Conservation (phyloP, 768 basidiomycete genomes). For the Pleurotus giganteus region DNA sequence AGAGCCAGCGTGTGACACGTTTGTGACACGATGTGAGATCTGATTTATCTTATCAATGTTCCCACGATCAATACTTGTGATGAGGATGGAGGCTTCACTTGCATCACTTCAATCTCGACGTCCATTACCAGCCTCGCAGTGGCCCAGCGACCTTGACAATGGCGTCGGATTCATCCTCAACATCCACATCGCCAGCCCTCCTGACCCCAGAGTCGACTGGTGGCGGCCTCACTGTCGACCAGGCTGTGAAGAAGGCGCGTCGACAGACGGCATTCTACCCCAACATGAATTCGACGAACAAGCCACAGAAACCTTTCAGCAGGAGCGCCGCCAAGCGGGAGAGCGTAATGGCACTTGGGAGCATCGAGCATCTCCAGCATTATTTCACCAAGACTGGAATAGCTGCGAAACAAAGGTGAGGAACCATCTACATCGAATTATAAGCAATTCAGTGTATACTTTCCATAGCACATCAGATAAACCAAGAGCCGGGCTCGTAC, state of each 20-base stretch:
- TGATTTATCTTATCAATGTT: too few species aligned
- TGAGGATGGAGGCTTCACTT: too few species aligned
- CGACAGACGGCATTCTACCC: slow-evolving; percentile 80
- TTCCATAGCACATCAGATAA: slow-evolving; percentile 41
- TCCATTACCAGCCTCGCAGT: too few species aligned
- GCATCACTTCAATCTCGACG: too few species aligned
- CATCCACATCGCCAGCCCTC: slow-evolving; percentile 48
- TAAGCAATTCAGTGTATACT: not conserved
- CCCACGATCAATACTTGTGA: too few species aligned
- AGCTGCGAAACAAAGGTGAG: slow-evolving; percentile 69
- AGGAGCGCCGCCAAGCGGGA: slow-evolving; percentile 90
- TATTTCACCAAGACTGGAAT: slow-evolving; percentile 92
- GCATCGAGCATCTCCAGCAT: slow-evolving; percentile 93
- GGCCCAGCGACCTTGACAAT: slow-evolving; percentile 12
- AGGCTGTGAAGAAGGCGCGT: slow-evolving; percentile 45
- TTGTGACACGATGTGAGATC: too few species aligned
- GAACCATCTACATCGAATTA: slow-evolving; percentile 6
- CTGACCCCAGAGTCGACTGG: slow-evolving; percentile 58
- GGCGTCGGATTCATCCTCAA: slow-evolving; percentile 27
- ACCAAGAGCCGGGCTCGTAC: slow-evolving; percentile 62
- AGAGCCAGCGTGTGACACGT: too few species aligned
- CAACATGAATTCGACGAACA: slow-evolving; percentile 65
- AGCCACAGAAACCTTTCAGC: slow-evolving; percentile 82
- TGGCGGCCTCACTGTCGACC: slow-evolving; percentile 23
- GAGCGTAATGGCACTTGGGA: slow-evolving; percentile 92